Base-by-base conservation (phyloP, 768 basidiomycete species). In the Mycena rosella region DNA sequence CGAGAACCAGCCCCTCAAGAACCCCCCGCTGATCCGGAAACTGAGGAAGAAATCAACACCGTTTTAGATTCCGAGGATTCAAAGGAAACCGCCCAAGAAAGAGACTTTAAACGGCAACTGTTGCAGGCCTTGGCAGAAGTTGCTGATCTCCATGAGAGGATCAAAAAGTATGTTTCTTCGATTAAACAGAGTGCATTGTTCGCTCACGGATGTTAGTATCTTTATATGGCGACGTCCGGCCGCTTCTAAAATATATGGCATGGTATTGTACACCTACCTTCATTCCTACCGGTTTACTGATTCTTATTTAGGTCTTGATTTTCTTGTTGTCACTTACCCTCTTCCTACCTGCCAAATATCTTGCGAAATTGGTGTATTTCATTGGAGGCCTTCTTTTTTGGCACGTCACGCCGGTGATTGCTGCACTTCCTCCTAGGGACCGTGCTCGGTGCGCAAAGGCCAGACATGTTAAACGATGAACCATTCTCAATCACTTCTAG, bases 171-270 rank as follows among this genome's bases (percentile, higher is more conserved):
- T 30, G 83, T 76, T 14, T 29, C 36, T 20, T 55, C 54, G 7
- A 14, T 32, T 22, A 7, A 40, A 45, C 18, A 18, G 36, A 15
- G 14, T 22, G 53, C 36, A 32, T 30, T 42, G 26, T n/a, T n/a
- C n/a, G 26, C 48, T 70, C 55, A 73, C 30, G 27, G 52, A 32
- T 27, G 24, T 32, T 55, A 92, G 91, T 70, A 81, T 90, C n/a
- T 87, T 90, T 71, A 83, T 88, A n/a, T 91, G 91, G 91, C 84
- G 89, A 29, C 80, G 82, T 53, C 86, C 88, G 5, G 67, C 78
- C 6, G 82, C 85, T 14, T 90, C 90, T 8, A 72, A 70, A 22
- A 74, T 79, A 38, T 92, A 89, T 74, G 80, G 77, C 24, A 57
- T 80, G 36, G 90, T 90, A 72, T 70, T 85, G 47, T 63, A 29